These are phyloP conservation scores for Sclerotinia minor DNA, from an alignment of 2,329 filamentous ascomycete species.

Conservation along the genomic window DNA sequence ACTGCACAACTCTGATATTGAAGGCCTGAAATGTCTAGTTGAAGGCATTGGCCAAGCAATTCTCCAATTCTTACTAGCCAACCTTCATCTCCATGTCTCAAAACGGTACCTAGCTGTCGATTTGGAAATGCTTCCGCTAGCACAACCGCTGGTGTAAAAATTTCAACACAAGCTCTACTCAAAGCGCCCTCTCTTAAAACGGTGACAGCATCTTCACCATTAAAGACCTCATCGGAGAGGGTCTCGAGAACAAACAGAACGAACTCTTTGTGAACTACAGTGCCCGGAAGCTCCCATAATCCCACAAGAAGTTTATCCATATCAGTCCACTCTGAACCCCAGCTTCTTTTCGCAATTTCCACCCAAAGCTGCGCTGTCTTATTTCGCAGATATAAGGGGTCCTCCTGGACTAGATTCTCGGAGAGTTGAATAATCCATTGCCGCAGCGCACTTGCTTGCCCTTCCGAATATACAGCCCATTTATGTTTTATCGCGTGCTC, in stretches of 20 bases:
- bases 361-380: conserved; percentile 95
- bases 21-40: conserved; percentile 62
- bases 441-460: conserved; percentile 68
- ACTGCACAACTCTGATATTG: conserved; percentile 70
- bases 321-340: conserved; percentile 90
- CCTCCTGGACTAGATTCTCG: conserved; percentile 65
- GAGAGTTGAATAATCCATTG: conserved; percentile 79
- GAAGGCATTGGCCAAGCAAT: conserved; percentile 72
- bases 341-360: conserved; percentile 88
- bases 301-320: conserved; percentile 85
- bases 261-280: conserved; percentile 72
- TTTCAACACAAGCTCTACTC: conserved; percentile 87
- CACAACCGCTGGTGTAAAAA: conserved; percentile 79
- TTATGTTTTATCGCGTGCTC: conserved; percentile 86
- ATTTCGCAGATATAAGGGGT: conserved; percentile 83
- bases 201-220: conserved; percentile 82
- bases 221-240: conserved; percentile 91
- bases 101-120: conserved; percentile 60
- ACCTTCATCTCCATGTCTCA: conserved; percentile 78
- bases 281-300: conserved; percentile 73
- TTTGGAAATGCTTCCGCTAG: conserved; percentile 75
- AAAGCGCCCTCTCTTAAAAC: conserved; percentile 79
- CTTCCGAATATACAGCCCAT: conserved; percentile 71
- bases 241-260: conserved; percentile 88
- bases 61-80: conserved; percentile 79